Evolutionary conservation across 495 filamentous ascomycete genomes (phyloP).

Genomic region (Bryoglossum gracile): DNA sequence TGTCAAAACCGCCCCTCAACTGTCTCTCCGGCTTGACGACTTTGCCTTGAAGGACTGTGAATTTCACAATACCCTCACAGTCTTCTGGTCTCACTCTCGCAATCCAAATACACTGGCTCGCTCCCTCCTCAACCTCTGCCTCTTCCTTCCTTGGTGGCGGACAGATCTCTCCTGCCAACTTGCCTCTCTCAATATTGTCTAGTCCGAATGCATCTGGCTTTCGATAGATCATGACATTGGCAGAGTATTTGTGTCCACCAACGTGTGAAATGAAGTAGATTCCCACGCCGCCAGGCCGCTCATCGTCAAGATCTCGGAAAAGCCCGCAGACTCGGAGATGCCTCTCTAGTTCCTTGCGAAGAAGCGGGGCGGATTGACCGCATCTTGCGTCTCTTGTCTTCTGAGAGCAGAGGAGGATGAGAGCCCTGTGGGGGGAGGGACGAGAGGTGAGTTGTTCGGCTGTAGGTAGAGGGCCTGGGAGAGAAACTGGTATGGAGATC

Average conservation of each 20-base stretch:
- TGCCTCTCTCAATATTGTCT: slow-evolving; percentile 34
- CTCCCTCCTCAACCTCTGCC: slow-evolving; percentile 45
- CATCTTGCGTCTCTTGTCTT: slow-evolving; percentile 89
- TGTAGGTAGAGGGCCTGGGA: slow-evolving; percentile 29
- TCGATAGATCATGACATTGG: slow-evolving; percentile 88
- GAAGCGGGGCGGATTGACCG: slow-evolving; percentile 82
- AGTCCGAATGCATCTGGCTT: slow-evolving; percentile 53
- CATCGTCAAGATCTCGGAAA: slow-evolving; percentile 80
- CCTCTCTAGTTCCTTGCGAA: slow-evolving; percentile 79
- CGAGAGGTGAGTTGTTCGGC: slow-evolving; percentile 53
- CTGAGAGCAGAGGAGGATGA: slow-evolving; percentile 93
- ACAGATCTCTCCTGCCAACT: slow-evolving; percentile 24
- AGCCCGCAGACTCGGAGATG: slow-evolving; percentile 79
- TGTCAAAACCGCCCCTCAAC: slow-evolving; percentile 85
- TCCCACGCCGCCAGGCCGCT: slow-evolving; percentile 80
- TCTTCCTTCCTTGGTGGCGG: slow-evolving; percentile 18
- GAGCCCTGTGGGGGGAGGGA: slow-evolving; percentile 68
- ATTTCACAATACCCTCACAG: slow-evolving; percentile 87
- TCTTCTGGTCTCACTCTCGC: slow-evolving; percentile 84
- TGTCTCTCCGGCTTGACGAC: slow-evolving; percentile 80
- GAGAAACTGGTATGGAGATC: slow-evolving; percentile 21
- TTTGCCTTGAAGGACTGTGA: slow-evolving; percentile 88
- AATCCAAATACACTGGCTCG: slow-evolving; percentile 89
- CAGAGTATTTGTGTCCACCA: slow-evolving; percentile 88
- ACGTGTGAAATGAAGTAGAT: slow-evolving; percentile 96